Base-by-base conservation (phyloP, 257 asterid genomes). In the Petrea volubilis region DNA sequence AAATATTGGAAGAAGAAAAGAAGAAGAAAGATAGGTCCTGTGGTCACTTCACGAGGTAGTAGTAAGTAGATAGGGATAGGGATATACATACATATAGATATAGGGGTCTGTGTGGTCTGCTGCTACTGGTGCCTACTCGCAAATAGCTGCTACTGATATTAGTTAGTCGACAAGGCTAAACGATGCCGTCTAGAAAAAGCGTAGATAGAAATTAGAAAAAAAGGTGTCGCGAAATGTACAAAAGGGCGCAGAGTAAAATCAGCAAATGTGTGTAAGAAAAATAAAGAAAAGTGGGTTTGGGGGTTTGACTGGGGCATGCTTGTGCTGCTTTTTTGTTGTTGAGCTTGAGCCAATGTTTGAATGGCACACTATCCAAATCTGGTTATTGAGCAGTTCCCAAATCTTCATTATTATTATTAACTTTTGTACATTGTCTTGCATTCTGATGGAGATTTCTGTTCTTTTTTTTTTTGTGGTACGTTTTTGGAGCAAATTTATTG, bases 291-390 rank as follows among this genome's bases (percentile, higher is more conserved):
- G 77, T 77, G 68, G 61, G n/a, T n/a, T n/a, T n/a, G n/a, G n/a
- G n/a, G n/a, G n/a, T n/a, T 85, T 87, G 91, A 85, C 91, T 75
- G 63, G 70, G 6, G 84, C 89, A 83, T 81, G 88, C 87, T 68
- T 79, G 49, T 76, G 71, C 15, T 68, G 74, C 71, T 75, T 69
- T 79, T 61, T 73, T 75, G 68, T 62, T 67, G 47, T 65, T 24
- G 76, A 53, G 62, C 24, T 15, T 20, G 65, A 73, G 72, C 77
- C 58, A 67, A 76, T 68, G 68, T 79, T 73, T 78, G 69, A 79
- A 76, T 31, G 71, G 62, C 68, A 60, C 75, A 64, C 29, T 67
- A 52, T 72, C 82, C 77, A 69, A 59, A 68, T 83, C 38, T 83
- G 85, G 83, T 36, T 80, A 77, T 52, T 74, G 27, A 56, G 65